A percentile compares a stretch with the other conserved stretches of the same genome.
phyloP scores from a whole-genome alignment of 257 asterid genomes.

The Nicotiana tomentosiformis region DNA sequence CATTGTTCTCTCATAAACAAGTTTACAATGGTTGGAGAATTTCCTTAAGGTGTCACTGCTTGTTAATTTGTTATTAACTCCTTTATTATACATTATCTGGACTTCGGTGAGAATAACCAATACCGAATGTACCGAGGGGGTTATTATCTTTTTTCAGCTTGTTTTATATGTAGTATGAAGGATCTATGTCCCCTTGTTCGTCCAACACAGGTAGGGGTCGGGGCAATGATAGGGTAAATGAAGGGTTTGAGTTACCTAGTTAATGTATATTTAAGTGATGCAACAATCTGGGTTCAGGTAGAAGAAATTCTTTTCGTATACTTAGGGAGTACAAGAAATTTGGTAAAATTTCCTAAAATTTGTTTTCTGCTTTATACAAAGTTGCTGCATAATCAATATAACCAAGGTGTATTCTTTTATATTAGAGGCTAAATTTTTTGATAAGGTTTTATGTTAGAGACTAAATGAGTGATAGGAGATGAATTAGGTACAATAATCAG shows the following conservation, averaged over 20 bases:
- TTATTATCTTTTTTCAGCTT: background rate
- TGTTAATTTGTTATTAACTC: background rate
- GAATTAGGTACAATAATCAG: background rate
- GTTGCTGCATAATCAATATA: background rate
- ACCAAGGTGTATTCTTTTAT: background rate
- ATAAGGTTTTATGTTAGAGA: background rate
- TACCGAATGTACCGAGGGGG: background rate
- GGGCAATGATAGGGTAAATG: background rate
- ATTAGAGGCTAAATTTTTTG: background rate
- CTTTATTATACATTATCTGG: background rate
- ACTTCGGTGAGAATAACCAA: background rate
- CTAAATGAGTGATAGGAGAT: background rate
- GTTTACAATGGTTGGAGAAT: background rate
- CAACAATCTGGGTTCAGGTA: background rate
- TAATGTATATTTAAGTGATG: background rate
- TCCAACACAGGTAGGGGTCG: background rate
- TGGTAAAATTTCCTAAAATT: background rate
- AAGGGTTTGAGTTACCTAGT: background rate
- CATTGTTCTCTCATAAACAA: background rate
- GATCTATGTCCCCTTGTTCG: background rate
- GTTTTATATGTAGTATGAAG: background rate
- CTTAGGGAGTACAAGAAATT: background rate
- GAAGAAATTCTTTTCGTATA: background rate
- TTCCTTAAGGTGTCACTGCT: background rate
- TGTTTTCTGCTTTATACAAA: background rate